A percentile compares a stretch with the other conserved stretches of the same genome.
Evolutionary conservation across 2,329 filamentous ascomycete species (phyloP).

Genomic region (Graphilbum fragrans): DNA sequence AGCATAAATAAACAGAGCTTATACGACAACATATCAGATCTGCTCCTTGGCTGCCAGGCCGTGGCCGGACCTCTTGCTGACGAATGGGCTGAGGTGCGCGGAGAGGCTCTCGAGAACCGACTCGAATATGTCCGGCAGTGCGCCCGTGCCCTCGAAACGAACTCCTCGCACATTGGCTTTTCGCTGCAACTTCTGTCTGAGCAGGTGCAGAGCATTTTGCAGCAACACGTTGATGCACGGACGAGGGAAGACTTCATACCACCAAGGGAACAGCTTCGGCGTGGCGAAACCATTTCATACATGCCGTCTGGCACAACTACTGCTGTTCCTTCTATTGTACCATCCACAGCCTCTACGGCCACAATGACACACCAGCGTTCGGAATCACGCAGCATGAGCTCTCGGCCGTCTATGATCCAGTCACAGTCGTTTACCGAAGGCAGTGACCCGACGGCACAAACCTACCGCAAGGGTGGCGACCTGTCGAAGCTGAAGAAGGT

Average conservation of each 20-base stretch:
- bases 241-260: constrained; percentile 32
- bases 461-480: constrained; percentile 47
- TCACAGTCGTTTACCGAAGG: constrained; percentile 57
- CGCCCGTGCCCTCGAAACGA: constrained; percentile 70
- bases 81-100: constrained; percentile 89
- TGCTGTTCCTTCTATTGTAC: background rate
- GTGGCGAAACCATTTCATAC: constrained; percentile 46
- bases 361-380: constrained; percentile 35
- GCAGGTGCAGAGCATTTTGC: constrained; percentile 50
- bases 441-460: constrained; percentile 28
- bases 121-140: constrained; percentile 69
- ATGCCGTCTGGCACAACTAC: constrained; percentile 19
- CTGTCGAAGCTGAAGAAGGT: constrained; percentile 54
- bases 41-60: constrained; percentile 76
- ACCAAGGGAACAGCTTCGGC: constrained; percentile 36
- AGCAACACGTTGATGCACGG: constrained; percentile 32
- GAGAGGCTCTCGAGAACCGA: constrained; percentile 78
- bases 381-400: constrained; percentile 38
- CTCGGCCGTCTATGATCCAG: constrained; percentile 34
- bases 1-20: constrained; percentile 82
- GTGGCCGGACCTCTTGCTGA: constrained; percentile 86
- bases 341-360: background rate
- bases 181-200: constrained; percentile 81
- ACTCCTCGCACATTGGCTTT: constrained; percentile 77
- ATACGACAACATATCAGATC: constrained; percentile 86